Base-by-base conservation (phyloP, 345 rosid species). In the Corchorus capsularis region DNA sequence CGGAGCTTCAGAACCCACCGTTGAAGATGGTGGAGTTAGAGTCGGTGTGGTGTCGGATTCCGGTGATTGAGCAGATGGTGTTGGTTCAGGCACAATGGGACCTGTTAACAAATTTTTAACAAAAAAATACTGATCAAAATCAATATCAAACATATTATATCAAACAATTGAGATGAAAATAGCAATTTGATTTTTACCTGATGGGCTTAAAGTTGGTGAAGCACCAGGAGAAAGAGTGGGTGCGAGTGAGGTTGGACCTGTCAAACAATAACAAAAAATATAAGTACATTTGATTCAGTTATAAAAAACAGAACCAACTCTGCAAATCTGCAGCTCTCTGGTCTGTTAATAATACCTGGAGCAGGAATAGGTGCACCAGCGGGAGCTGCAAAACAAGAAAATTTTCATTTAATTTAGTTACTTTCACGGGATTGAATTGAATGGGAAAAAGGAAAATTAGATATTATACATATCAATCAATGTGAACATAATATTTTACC, bases 301-400 rank as follows among this genome's bases (percentile, higher is more conserved):
- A 7, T 50, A 7, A 54, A 12, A n/a, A 39, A 39, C 5, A 39
- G 43, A 39, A 3, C 4, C 43, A 39, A 39, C 43, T 39, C 43
- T 39, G 43, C 43, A 39, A 39, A 39, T 39, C 0, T 6, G 4
- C 5, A 6, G 9, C 43, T 5, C 8, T 1, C 8, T 1, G 67
- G 46, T 11, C 12, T 41, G 3, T 65, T n/a, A 27, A 27, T 27
- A n/a, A n/a, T n/a, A 90, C 98, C 98, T 81, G 97, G 97, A 78
- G 97, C 87, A 72, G 98, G 90, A 86, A 88, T 19, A 59, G 99
- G 95, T 11, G 88, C 60, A 27, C 76, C 85, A 56, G 88, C 37
- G 59, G 90, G 88, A 84, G 89, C 78, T 6, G 72, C 84, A 79
- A 78, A 73, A 78, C 49, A 66, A 75, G 27, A 63, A 15, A 67